phyloP scores from a whole-genome alignment of 805 yeast species.

The Pichia exigua region DNA sequence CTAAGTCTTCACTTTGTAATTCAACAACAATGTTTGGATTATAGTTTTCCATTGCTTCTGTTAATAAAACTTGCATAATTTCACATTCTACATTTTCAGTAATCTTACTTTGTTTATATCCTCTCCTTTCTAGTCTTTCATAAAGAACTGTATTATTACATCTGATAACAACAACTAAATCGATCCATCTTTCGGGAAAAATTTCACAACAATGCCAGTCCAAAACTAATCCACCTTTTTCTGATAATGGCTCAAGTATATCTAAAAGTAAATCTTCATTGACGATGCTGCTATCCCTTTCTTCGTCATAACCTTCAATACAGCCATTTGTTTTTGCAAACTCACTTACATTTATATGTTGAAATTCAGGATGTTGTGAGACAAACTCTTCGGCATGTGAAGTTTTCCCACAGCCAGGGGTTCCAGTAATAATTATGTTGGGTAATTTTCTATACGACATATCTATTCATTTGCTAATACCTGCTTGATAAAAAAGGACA shows the following conservation, averaged over 20 bases:
- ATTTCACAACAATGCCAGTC: conserved; percentile 98
- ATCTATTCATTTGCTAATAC: neutral
- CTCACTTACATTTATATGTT: conserved; percentile 63
- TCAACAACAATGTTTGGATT: conserved; percentile 77
- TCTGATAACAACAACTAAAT: conserved; percentile 81
- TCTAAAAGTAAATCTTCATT: conserved; percentile 89
- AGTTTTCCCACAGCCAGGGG: conserved; percentile 88
- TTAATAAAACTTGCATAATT: conserved; percentile 85
- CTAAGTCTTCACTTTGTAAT: conserved; percentile 61
- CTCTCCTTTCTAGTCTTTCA: conserved; percentile 70
- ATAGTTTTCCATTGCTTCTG: conserved; percentile 82
- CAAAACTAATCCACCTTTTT: conserved; percentile 78
- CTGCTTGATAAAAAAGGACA: neutral
- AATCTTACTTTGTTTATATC: conserved; percentile 73
- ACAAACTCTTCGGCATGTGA: conserved; percentile 55
- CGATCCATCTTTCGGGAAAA: conserved; percentile 88
- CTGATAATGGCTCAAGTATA: conserved; percentile 66
- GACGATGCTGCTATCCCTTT: conserved; percentile 76
- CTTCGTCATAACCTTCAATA: conserved; percentile 80
- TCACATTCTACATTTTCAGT: conserved; percentile 93
- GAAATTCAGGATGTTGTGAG: conserved; percentile 41
- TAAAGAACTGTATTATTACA: conserved; percentile 65
- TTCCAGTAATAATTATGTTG: conserved; percentile 87
- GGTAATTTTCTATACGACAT: conserved; percentile 37
- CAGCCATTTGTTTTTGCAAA: conserved; percentile 72